These are phyloP conservation scores for Narthecium ossifragum DNA, from an alignment of 106 monocot species.

Conservation along the genomic window DNA sequence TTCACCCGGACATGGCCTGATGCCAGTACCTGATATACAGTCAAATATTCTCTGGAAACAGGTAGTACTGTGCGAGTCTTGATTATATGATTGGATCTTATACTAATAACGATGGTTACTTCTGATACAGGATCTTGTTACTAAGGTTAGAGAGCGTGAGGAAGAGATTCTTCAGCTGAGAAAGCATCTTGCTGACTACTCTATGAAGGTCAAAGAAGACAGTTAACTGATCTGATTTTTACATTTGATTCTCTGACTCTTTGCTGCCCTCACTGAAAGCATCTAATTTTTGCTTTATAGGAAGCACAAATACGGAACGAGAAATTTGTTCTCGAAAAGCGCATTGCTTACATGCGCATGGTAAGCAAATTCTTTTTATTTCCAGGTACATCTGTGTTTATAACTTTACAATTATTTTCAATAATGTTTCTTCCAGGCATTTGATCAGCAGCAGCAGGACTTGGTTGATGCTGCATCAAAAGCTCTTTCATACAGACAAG, in stretches of 20 bases:
- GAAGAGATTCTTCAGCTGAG: constrained; percentile 79
- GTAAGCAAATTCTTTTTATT: no score
- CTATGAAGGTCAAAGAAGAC: constrained; percentile 50
- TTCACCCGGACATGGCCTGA: constrained; percentile 25
- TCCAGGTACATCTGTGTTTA: no score
- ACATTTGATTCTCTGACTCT: not conserved
- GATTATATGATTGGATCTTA: not conserved
- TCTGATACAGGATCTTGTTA: constrained; percentile 54
- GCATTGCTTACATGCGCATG: constrained; percentile 93
- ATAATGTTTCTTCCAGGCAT: constrained; percentile 59
- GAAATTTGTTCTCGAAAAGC: constrained; percentile 77
- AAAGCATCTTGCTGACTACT: constrained; percentile 84
- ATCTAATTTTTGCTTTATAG: constrained; percentile 43
- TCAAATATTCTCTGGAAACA: constrained; percentile 63
- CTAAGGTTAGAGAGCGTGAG: constrained; percentile 70
- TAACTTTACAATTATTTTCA: no score
- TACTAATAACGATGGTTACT: constrained; percentile 7
- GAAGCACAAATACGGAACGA: constrained; percentile 76
- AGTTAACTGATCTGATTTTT: not conserved
- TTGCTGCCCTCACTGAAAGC: no score
- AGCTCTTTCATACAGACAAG: constrained; percentile 95
- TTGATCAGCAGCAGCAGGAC: constrained; percentile 97
- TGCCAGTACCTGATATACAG: constrained; percentile 47
- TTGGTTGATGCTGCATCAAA: constrained; percentile 94
- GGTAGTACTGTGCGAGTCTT: constrained; percentile 25